These are phyloP conservation scores for Patellifolia procumbens DNA, from an alignment of 179 eudicot genomes.

Conservation along the genomic window DNA sequence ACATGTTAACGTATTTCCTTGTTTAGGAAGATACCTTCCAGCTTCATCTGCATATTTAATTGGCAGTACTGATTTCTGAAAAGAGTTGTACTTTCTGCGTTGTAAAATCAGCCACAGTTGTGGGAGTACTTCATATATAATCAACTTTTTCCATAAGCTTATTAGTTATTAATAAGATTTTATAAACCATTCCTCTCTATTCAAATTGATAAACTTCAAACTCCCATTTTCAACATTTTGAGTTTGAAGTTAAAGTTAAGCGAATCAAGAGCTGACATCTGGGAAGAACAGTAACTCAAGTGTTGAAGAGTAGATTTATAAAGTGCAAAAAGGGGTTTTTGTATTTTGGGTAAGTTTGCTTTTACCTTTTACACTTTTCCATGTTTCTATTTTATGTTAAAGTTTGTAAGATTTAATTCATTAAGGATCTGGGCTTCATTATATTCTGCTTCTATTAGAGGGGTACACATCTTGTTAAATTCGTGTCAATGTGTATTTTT, in stretches of 20 bases:
- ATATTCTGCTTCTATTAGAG: no score
- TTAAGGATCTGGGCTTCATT: no score
- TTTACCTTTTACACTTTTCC: background rate
- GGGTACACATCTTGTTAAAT: no score
- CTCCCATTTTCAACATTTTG: background rate
- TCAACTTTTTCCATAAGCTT: no score
- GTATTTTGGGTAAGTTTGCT: conserved; percentile 7
- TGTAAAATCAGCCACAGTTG: no score
- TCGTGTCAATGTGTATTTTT: no score
- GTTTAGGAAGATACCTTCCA: background rate
- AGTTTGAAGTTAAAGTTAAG: background rate
- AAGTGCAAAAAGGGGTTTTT: background rate
- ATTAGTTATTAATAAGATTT: no score
- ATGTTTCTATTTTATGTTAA: background rate
- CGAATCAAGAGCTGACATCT: background rate
- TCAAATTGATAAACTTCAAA: no score
- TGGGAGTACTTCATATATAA: no score
- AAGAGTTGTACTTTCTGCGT: background rate
- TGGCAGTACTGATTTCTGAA: background rate
- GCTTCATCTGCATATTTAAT: background rate
- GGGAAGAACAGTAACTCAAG: background rate
- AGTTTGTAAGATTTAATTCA: no score
- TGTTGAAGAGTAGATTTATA: no score
- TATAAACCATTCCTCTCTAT: no score
- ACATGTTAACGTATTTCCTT: background rate